Conservation (phyloP, 768 basidiomycete species). For the Dendrothele bispora region DNA sequence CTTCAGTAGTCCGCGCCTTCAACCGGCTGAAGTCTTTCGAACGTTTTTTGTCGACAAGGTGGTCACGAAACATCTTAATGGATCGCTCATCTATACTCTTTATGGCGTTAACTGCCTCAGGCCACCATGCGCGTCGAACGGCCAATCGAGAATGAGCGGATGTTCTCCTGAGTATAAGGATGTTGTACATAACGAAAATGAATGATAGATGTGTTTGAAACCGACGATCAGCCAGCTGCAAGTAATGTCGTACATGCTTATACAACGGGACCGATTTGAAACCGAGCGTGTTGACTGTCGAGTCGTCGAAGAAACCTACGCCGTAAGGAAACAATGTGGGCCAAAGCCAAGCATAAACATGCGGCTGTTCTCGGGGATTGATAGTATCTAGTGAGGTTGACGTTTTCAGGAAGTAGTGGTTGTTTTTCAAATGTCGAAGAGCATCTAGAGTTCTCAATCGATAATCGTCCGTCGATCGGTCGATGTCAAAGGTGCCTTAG, state of each 20-base stretch:
- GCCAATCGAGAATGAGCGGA: constrained; percentile 5
- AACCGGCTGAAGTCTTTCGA: constrained; percentile 1
- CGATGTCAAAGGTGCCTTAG: constrained; percentile 5
- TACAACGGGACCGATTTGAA: background rate
- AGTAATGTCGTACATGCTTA: background rate
- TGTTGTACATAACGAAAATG: constrained; percentile 15
- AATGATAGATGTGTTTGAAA: constrained; percentile 15
- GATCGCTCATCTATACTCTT: background rate
- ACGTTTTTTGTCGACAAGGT: constrained; percentile 1
- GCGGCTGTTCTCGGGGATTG: constrained; percentile 9
- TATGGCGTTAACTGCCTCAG: background rate
- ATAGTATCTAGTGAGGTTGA: constrained; percentile 1
- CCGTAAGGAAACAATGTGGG: constrained; percentile 11
- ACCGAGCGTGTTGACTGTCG: background rate
- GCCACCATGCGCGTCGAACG: background rate
- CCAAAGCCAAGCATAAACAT: constrained; percentile 15
- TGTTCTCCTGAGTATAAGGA: constrained; percentile 9
- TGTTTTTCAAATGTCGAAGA: background rate
- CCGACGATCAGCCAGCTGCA: constrained; percentile 9
- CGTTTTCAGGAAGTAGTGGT: constrained; percentile 7
- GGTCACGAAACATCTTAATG: background rate
- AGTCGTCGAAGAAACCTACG: constrained; percentile 9
- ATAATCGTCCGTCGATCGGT: background rate
- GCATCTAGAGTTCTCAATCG: constrained; percentile 5
- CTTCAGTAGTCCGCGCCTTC: constrained; percentile 1